Base-by-base conservation (phyloP, 768 basidiomycete genomes). In the Tephrocybe sp. region DNA sequence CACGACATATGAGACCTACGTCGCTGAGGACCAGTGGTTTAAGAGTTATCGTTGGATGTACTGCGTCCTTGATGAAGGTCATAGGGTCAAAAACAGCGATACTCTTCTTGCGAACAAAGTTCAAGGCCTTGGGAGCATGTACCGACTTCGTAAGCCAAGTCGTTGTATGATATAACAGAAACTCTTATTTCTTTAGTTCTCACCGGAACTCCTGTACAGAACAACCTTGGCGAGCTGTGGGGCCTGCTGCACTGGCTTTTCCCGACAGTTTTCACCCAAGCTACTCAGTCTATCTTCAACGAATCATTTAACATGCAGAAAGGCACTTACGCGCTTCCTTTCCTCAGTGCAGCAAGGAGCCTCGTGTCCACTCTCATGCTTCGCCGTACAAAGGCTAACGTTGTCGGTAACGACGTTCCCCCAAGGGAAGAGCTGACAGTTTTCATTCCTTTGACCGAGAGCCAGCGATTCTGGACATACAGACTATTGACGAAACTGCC, bases 141-240 rank as follows among this genome's bases (percentile, higher is more conserved):
- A 79, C 65, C 73, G 85, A 39, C 66, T 89, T 31, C 80, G 80
- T 80, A 44, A 49, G 66, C 45, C 39, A 17, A 17, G 22, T 33
- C 17, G 10, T 10, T 17, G 17, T 39, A 23, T 17, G 12, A 33
- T 9, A 14, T 2, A 9, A 13, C 33, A 39, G 14, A 38, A 5
- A 43, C 12, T 19, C 14, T 19, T 45, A 36, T 11, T 26, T 14
- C 22, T 30, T 14, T 53, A 82, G 82, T 89, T 52, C 68, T 89
- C 51, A 87, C 84, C 0, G 87, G 87, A 19, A 89, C 87, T 0
- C 87, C 87, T 0, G 74, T 89, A 0, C 87, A 89, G 59, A 85
- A 85, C 56, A 80, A 85, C 54, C 62, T 85, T 10, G 62, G 72
- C 16, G 83, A 85, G 60, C 68, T 84, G 13, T 82, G 79, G 83